Conservation (phyloP, 805 yeast species). For the Candida arabinofermentans region DNA sequence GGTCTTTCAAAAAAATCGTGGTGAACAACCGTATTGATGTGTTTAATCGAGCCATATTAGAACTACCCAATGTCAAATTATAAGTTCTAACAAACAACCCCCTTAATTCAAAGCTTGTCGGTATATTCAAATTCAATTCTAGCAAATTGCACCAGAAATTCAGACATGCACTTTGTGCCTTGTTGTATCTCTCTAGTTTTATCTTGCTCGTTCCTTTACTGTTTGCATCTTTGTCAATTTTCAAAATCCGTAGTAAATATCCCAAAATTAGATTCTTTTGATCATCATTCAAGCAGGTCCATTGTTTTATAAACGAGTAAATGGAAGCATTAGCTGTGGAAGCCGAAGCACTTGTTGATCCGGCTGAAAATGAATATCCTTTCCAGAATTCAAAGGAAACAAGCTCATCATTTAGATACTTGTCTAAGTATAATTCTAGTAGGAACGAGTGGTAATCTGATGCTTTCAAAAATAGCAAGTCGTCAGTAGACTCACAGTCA, state of each 20-base stretch:
- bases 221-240: constrained; percentile 12
- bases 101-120: constrained; percentile 26
- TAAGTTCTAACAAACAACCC: constrained; percentile 44
- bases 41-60: constrained; percentile 34
- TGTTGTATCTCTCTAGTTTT: constrained; percentile 14
- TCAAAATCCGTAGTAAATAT: constrained; percentile 27
- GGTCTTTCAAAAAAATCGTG: constrained; percentile 26
- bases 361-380: constrained; percentile 52
- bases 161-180: constrained; percentile 23
- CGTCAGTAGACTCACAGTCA: not conserved
- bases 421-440: constrained; percentile 19
- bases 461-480: constrained; percentile 11
- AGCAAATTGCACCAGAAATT: constrained; percentile 35
- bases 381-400: constrained; percentile 44
- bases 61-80: constrained; percentile 53
- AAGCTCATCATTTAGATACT: constrained; percentile 7
- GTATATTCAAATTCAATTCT: constrained; percentile 35
- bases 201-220: not conserved
- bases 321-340: constrained; percentile 40
- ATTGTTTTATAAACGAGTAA: constrained; percentile 30
- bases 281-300: constrained; percentile 11
- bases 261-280: constrained; percentile 16
- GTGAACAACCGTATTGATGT: constrained; percentile 43
- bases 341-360: constrained; percentile 50
- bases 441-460: constrained; percentile 29